A percentile compares a stretch with the other conserved stretches of the same genome.
These are phyloP conservation scores for Solidago caesia DNA, from an alignment of 129 eudicot species.

Conservation along the genomic window DNA sequence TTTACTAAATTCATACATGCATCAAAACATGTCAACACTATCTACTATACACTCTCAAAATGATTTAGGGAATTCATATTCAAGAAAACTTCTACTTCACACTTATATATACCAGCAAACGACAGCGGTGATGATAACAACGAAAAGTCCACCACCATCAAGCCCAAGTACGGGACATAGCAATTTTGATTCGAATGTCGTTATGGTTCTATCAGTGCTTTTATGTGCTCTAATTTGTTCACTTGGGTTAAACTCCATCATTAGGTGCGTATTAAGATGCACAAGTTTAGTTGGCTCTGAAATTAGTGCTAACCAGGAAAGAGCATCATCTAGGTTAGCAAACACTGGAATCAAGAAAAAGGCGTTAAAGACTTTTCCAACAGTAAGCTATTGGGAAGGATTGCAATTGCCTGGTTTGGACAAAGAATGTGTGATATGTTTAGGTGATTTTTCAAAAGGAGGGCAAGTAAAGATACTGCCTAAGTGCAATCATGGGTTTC, in stretches of 20 bases:
- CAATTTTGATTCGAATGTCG: constrained; percentile 83
- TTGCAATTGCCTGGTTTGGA: constrained; percentile 60
- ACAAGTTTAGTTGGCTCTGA: constrained; percentile 38
- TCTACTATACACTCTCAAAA: constrained; percentile 31
- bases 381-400: constrained; percentile 46
- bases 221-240: constrained; percentile 85
- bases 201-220: constrained; percentile 77
- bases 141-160: constrained; percentile 31
- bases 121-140: no score
- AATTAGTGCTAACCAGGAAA: constrained; percentile 11
- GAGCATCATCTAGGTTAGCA: constrained; percentile 30
- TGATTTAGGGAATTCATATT: constrained; percentile 24
- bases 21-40: constrained; percentile 32
- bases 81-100: constrained; percentile 48
- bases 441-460: constrained; percentile 62
- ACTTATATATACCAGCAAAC: constrained; percentile 30
- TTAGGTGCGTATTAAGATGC: constrained; percentile 70
- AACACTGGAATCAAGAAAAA: constrained; percentile 67
- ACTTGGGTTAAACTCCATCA: constrained; percentile 72
- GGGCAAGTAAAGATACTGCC: constrained; percentile 66
- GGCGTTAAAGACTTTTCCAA: constrained; percentile 69
- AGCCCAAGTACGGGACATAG: constrained; percentile 36
- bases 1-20: not conserved
- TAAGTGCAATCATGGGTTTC: constrained; percentile 85
- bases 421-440: constrained; percentile 74